Evolutionary conservation across 495 filamentous ascomycete species (phyloP).

Genomic region (Podospora didyma): DNA sequence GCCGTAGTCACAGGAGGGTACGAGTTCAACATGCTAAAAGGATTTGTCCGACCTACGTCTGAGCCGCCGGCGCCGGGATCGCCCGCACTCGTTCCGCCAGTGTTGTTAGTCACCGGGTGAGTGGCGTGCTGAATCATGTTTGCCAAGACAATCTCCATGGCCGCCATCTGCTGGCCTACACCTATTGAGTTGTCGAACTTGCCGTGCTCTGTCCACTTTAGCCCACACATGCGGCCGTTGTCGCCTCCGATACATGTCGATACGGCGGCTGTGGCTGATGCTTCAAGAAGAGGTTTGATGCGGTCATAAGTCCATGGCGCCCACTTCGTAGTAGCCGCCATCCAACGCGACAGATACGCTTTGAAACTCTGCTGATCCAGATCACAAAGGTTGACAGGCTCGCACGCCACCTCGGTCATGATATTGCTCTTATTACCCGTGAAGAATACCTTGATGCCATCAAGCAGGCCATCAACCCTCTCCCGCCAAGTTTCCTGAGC

Average conservation of each 20-base stretch:
- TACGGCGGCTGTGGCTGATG: slow-evolving; percentile 63
- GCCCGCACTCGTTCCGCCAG: slow-evolving; percentile 72
- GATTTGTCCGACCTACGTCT: slow-evolving; percentile 30
- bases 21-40: slow-evolving; percentile 10
- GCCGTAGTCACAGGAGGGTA: slow-evolving; percentile 38
- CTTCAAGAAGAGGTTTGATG: slow-evolving; percentile 59
- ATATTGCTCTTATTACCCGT: slow-evolving; percentile 39
- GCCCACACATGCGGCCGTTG: slow-evolving; percentile 63
- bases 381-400: slow-evolving; percentile 58
- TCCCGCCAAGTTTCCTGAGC: slow-evolving; percentile 47
- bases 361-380: slow-evolving; percentile 78
- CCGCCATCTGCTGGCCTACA: slow-evolving; percentile 69
- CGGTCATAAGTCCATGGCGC: slow-evolving; percentile 56
- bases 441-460: slow-evolving; percentile 52
- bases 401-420: slow-evolving; percentile 72
- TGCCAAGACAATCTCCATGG: slow-evolving; percentile 61
- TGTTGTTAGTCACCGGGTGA: slow-evolving; percentile 58
- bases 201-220: slow-evolving; percentile 58
- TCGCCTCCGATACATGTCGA: slow-evolving; percentile 56
- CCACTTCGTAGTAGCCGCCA: slow-evolving; percentile 68
- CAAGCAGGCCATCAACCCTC: slow-evolving; percentile 50
- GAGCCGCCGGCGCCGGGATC: slow-evolving; percentile 61
- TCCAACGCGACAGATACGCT: slow-evolving; percentile 71
- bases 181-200: slow-evolving; percentile 55
- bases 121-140: slow-evolving; percentile 46